Evolutionary conservation across 176 grass and related monocot genomes (phyloP), one percentile per base, ranked within the genome.

Genomic region (Oryza meyeriana): DNA sequence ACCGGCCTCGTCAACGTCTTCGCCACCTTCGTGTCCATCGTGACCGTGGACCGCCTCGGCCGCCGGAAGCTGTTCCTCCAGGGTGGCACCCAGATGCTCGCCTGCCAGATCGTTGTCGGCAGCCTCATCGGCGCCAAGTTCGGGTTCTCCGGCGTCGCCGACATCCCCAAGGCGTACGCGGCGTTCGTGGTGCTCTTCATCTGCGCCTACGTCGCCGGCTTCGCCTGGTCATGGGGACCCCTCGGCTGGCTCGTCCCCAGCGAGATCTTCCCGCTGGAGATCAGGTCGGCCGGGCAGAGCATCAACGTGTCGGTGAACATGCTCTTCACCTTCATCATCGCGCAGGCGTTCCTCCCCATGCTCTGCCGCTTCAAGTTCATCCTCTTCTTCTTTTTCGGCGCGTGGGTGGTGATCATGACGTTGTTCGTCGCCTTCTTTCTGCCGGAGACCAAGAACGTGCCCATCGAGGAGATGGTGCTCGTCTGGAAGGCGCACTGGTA

Each of bases 251-350:
- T 99, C 57, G 96, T 99, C 20, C 96, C 96, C 18, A 95, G 93
- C 75, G 96, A 99, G 84, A 99, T 99, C 75, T 99, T 99, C 76
- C 96, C 96, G 66, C 85, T 99, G 28, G 96, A 99, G 84, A 99
- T 99, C 80, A 88, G 96, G 28, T 95, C 95, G 12, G 95, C 95
- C 1, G 95, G 95, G 22, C 95, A 98, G 88, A 98, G 95, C 74
- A 98, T 98, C 79, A 94, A 80, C 80, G 95, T 98, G 4, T 91
- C 95, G 0, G 84, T 98, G 1, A 98, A 98, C 95, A 98, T 98
- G 95, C 13, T 98, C 50, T 98, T 84, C 92, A 98, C 95, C 10
- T 98, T 98, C 86, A 35, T 85, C 81, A 92, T 98, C 77, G 92
- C 92, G 24, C 95, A 98, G 81, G 92, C 92, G 0, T 98, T 98